Base-by-base conservation (phyloP, 129 eudicot genomes). In the Flaveria ramosissima region DNA sequence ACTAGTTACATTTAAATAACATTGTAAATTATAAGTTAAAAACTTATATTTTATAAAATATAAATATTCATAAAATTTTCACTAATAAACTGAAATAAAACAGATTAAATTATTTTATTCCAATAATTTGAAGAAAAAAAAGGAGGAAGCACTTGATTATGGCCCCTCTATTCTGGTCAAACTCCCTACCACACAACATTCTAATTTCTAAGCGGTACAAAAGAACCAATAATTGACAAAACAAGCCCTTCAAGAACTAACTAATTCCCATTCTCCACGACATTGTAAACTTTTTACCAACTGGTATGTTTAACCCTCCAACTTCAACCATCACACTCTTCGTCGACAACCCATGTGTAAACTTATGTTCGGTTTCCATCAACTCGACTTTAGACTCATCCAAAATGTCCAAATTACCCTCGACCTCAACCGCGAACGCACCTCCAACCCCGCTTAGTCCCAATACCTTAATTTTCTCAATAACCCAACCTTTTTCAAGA, bases 231-330 rank as follows among this genome's bases (percentile, higher is more conserved):
- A 55, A 67, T 45, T 20, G 60, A 52, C 80, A 74, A 55, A 71
- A 74, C 71, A 80, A 76, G 8, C 59, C 67, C 61, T 48, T 85
- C 45, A 76, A 70, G 76, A 76, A 16, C 72, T 79, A 80, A 80
- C 80, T 80, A 75, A 77, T 75, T 30, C 96, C 97, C 93, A 91
- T 84, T 42, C 77, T 87, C 98, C 98, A 94, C 5, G 97, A 84
- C 92, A 94, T 79, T n/a, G 84, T 71, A 79, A 94, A 94, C 32
- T 81, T 84, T 75, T 86, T 89, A 73, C 98, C 98, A 46, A 94
- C 36, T 14, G 92, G 85, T 89, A 94, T 81, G 47, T 85, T 78
- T 82, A 94, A 73, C 36, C 98, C 98, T 73, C 73, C 87, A 59
- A 94, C 79, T 72, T 94, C 93, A 21, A 94, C 92, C 98, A 89